Base-by-base conservation (phyloP, 139 green algal species). In the Chlamydomonas eustigma region DNA sequence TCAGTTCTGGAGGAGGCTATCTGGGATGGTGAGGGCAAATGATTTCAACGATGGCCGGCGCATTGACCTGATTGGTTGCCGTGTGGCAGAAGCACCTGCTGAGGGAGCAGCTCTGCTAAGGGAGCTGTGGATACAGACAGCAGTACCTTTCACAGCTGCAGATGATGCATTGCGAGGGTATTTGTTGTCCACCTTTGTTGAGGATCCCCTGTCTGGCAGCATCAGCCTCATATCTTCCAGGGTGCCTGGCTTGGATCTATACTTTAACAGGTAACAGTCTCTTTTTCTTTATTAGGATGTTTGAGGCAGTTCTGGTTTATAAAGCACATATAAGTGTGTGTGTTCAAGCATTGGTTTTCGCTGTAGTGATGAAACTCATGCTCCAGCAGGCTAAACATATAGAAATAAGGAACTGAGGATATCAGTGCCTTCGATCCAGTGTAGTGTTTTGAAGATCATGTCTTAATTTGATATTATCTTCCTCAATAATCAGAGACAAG, bases 1-100 rank as follows among this genome's bases (percentile, higher is more conserved):
- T 2, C 81, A 86, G 37, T 86, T 86, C 71, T 86, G 81, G 81
- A 70, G 81, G 1, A 75, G 79, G 63, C 51, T 86, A 30, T 50
- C 81, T 1, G 78, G 75, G 75, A 80, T 70, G 51, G 81, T 86
- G 12, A 22, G 12, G 12, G 44, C 44, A 22, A 22, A 22, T 22
- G 44, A 22, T 30, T n/a, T n/a, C 58, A 5, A 30, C 58, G 58
- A 69, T 33, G 58, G 58, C 5, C 58, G 81, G 50, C 75, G 81
- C 0, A 38, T 86, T n/a, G 81, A 86, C 75, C 64, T 86, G 35
- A 39, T 86, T 2, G 81, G 74, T 6, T 82, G 81, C 70, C 58
- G 78, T 37, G 50, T 83, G 12, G 64, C 74, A n/a, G 81, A 86
- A 71, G 74, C 73, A 25, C 81, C 81, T 6, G 37, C 39, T 0